Evolutionary conservation across 1,139 yeast species (phyloP).

Genomic region (Taphrina flavorubra): DNA sequence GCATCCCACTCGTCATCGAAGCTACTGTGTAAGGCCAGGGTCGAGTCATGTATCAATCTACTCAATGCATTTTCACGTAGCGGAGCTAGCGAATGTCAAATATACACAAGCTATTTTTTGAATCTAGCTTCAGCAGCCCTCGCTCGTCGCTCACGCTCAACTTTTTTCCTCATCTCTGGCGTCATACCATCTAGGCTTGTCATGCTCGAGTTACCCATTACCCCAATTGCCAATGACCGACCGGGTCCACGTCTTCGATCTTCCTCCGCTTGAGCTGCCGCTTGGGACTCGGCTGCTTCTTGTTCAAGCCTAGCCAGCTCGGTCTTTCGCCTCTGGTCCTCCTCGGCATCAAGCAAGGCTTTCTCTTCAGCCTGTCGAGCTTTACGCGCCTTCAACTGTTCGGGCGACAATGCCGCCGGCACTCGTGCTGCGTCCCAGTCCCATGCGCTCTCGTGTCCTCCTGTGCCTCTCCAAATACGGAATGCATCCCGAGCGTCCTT

Average conservation of each 20-base stretch:
- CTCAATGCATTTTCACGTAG: neutral
- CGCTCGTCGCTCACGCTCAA: constrained; percentile 93
- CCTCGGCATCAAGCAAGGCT: constrained; percentile 52
- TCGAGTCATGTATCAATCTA: neutral
- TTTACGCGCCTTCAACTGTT: constrained; percentile 61
- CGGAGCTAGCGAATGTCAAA: neutral
- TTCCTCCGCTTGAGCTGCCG: constrained; percentile 46
- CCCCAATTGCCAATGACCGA: constrained; percentile 46
- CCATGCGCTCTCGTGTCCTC: constrained; percentile 68
- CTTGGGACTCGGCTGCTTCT: constrained; percentile 50
- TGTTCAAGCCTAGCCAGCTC: constrained; percentile 48
- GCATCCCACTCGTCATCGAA: constrained; percentile 53
- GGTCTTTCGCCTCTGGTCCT: constrained; percentile 49
- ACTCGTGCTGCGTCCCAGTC: constrained; percentile 76
- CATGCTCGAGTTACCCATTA: constrained; percentile 22
- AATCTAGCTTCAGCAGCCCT: constrained; percentile 95
- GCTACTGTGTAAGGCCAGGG: neutral
- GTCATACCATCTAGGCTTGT: constrained; percentile 55
- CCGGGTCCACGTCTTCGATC: constrained; percentile 47
- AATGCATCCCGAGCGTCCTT: constrained; percentile 61
- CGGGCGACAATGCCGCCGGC: constrained; percentile 68
- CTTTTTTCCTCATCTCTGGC: constrained; percentile 72
- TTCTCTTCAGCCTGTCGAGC: constrained; percentile 54
- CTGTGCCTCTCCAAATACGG: constrained; percentile 66
- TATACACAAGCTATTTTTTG: constrained; percentile 37